Conservation (phyloP, 495 filamentous ascomycete genomes). For the Penicillium subrubescens region DNA sequence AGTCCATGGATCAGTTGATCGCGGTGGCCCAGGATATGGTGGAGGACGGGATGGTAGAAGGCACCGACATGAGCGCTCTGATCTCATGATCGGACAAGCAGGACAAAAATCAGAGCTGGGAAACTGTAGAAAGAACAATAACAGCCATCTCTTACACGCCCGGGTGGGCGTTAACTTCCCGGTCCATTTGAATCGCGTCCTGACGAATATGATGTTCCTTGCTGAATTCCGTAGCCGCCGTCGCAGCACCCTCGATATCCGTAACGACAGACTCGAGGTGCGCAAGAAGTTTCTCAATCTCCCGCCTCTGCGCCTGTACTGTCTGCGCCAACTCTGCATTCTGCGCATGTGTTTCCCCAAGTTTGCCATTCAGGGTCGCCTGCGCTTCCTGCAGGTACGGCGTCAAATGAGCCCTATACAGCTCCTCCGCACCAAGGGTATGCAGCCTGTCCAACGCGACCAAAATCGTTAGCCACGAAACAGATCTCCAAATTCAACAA, state of each 20-base stretch:
- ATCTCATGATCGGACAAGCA: conserved; percentile 33
- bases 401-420: conserved; percentile 71
- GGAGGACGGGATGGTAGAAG: conserved; percentile 50
- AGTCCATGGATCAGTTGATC: conserved; percentile 33
- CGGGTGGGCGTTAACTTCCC: conserved; percentile 38
- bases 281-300: conserved; percentile 69
- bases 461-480: neutral
- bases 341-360: conserved; percentile 62
- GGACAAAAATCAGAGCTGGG: neutral
- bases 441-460: conserved; percentile 61
- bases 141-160: conserved; percentile 20
- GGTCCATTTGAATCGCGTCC: conserved; percentile 47
- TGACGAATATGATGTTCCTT: conserved; percentile 43
- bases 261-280: conserved; percentile 66
- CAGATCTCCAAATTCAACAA: neutral
- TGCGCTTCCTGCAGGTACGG: conserved; percentile 66
- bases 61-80: conserved; percentile 37
- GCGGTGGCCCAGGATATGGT: conserved; percentile 50
- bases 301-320: conserved; percentile 66
- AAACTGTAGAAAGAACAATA: neutral
- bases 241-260: conserved; percentile 69
- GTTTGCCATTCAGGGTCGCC: conserved; percentile 57
- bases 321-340: conserved; percentile 65
- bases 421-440: conserved; percentile 64
- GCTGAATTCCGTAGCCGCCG: conserved; percentile 46